phyloP scores from a whole-genome alignment of 768 basidiomycete species.

The Lentinula boryana region DNA sequence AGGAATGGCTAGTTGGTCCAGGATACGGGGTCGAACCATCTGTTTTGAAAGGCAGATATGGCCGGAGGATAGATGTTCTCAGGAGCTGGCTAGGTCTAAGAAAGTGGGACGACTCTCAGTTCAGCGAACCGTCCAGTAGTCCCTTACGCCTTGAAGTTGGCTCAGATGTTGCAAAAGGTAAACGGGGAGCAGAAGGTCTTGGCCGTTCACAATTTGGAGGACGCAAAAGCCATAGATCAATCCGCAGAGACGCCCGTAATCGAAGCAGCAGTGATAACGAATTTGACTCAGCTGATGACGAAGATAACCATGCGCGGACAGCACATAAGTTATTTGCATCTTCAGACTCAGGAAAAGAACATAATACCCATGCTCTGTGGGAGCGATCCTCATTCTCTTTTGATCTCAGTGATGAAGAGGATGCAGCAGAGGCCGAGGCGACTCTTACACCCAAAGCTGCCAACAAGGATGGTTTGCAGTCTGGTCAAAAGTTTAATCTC shows the following conservation, averaged over 20 bases:
- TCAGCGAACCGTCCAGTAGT: neutral
- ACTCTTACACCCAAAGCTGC: neutral
- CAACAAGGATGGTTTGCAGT: neutral
- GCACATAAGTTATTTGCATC: constrained; percentile 52
- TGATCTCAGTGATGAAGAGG: neutral
- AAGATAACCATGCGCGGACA: constrained; percentile 44
- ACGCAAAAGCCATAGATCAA: neutral
- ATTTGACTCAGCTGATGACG: constrained; percentile 28
- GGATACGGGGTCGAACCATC: neutral
- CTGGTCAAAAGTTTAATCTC: neutral
- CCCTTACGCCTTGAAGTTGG: neutral
- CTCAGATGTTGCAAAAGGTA: neutral
- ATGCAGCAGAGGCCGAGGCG: neutral
- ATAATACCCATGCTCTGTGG: constrained; percentile 4
- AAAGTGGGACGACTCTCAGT: neutral
- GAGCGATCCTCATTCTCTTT: constrained; percentile 3
- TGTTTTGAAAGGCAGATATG: neutral
- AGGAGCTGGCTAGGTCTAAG: neutral
- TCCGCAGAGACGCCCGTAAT: constrained; percentile 13
- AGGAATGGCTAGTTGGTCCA: neutral
- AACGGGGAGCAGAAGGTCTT: neutral
- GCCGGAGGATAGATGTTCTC: neutral
- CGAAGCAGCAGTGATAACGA: constrained; percentile 36
- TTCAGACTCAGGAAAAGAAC: neutral
- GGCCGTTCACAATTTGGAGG: neutral